Base-by-base conservation (phyloP, 768 basidiomycete genomes). In the Suillus alpinus region DNA sequence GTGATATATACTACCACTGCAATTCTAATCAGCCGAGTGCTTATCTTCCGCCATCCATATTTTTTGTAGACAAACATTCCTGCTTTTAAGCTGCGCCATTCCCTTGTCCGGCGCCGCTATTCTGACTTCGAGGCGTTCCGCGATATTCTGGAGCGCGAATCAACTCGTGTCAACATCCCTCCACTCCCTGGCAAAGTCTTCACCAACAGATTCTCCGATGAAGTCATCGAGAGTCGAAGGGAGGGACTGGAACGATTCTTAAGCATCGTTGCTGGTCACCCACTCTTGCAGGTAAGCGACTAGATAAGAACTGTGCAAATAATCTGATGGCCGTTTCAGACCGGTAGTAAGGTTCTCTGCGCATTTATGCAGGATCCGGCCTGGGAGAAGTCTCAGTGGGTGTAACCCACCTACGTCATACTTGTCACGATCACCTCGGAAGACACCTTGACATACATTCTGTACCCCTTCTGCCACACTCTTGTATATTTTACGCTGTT, bases 161-260 rank as follows among this genome's bases (percentile, higher is more conserved):
- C 89, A 4, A 97, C 96, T 12, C 83, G 97, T 46, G 97, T 99
- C 67, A 99, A 98, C 76, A 98, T 99, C 70, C 96, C 97, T 1
- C 86, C 94, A 18, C 86, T 99, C 37, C 96, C 97, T 1, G 97
- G 97, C 58, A 99, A 98, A 75, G 93, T 98, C 43, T 99, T 99
- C 77, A 97, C 95, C 36, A 98, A 97, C 70, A 82, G 97, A 41
- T 99, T 98, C 77, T 95, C 94, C 16, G 96, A 98, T 67, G 97
- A 99, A 75, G 91, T 98, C 49, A 98, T 99, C 61, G 96, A 98
- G 75, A 79, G 82, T 59, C 78, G 97, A 61, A 79, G 96, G 65
- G 95, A 98, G 71, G 96, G 96, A 1, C 77, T 98, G 26, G 96
- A 98, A 78, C 80, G 96, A 34, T 99, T 98, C 77, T 74, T 99